Conservation (phyloP, 2,329 filamentous ascomycete genomes). For the Pseudogymnoascus sp. region DNA sequence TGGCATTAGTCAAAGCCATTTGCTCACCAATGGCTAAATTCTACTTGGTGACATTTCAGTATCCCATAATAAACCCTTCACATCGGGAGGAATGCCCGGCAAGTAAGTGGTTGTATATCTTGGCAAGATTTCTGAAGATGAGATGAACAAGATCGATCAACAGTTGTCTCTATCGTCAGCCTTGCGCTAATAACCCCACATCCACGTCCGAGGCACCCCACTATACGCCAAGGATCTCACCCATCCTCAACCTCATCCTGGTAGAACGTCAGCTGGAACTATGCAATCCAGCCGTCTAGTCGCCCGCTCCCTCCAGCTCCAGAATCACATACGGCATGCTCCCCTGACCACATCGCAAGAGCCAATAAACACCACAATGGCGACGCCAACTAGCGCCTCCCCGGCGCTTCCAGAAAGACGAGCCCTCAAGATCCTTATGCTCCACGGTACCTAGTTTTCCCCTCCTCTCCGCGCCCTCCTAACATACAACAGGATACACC, state of each 20-base stretch:
- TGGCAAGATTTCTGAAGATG: background rate
- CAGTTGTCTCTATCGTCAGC: background rate
- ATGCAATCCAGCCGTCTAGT: background rate
- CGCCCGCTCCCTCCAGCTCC: background rate
- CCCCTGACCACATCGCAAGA: background rate
- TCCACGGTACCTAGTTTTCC: slow-evolving; percentile 50
- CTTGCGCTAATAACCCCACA: slow-evolving; percentile 2
- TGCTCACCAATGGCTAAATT: background rate
- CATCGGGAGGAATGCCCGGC: background rate
- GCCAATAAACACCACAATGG: slow-evolving; percentile 1
- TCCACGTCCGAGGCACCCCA: background rate
- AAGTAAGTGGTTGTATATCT: background rate
- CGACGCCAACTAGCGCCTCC: background rate
- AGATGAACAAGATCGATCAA: background rate
- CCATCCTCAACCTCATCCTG: background rate
- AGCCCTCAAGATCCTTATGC: slow-evolving; percentile 62
- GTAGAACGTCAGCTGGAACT: background rate
- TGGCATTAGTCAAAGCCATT: background rate
- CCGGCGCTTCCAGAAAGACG: background rate
- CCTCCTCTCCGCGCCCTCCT: background rate
- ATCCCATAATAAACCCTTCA: background rate
- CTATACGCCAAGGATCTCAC: background rate
- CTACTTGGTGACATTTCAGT: background rate
- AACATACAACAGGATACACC: slow-evolving; percentile 58
- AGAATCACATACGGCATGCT: background rate